These are phyloP conservation scores for Aspergillus sparsus DNA, from an alignment of 495 filamentous ascomycete species.

Conservation along the genomic window DNA sequence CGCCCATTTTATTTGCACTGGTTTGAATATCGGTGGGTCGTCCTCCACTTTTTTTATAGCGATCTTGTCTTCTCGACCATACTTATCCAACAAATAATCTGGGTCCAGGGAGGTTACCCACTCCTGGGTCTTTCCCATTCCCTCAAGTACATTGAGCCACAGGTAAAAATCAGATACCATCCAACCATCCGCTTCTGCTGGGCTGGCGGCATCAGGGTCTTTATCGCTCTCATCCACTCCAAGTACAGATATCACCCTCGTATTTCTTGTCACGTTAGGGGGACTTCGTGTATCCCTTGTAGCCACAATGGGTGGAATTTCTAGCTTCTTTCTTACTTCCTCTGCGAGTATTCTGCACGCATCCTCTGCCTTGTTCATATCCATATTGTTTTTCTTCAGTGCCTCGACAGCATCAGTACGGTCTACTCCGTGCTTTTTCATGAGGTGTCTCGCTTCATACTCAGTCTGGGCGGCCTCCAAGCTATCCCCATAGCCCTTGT, in stretches of 20 bases:
- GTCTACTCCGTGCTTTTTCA: slow-evolving; percentile 13
- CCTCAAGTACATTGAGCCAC: slow-evolving; percentile 16
- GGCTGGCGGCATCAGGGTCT: slow-evolving; percentile 9
- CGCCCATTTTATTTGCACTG: no score
- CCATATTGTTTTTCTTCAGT: background rate
- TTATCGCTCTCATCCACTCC: slow-evolving; percentile 1
- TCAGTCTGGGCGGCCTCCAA: slow-evolving; percentile 3
- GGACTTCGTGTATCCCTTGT: slow-evolving; percentile 17
- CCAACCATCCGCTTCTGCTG: slow-evolving; percentile 23
- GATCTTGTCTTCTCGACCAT: slow-evolving; percentile 13
- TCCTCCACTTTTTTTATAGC: no score
- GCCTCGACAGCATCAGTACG: slow-evolving; percentile 4
- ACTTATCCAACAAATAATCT: slow-evolving; percentile 17
- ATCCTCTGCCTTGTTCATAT: slow-evolving; percentile 9
- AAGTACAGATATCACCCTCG: slow-evolving; percentile 16
- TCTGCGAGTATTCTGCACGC: slow-evolving; percentile 12
- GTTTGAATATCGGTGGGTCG: no score
- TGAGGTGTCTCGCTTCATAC: slow-evolving; percentile 14
- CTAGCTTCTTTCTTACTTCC: background rate
- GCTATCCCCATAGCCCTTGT: background rate
- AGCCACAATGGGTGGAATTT: slow-evolving; percentile 11
- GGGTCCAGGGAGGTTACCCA: slow-evolving; percentile 16
- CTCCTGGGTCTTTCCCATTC: no score
- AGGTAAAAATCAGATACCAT: slow-evolving; percentile 24
- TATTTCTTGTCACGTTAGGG: slow-evolving; percentile 14